Evolutionary conservation across 2,329 filamentous ascomycete species (phyloP).

Genomic region (Zymoseptoria tritici): DNA sequence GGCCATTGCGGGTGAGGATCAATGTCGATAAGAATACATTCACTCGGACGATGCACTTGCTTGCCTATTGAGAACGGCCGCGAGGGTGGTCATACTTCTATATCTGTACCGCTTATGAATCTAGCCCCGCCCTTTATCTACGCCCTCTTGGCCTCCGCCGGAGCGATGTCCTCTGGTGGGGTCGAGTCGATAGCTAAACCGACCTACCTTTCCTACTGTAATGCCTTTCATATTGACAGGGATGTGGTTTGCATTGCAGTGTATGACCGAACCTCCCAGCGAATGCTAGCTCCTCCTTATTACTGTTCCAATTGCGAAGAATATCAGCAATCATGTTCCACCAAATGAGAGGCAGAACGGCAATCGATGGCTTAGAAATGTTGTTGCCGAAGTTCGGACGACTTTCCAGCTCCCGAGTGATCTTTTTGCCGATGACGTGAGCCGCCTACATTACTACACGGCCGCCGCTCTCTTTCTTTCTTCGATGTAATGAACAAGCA

Average conservation of each 20-base stretch:
- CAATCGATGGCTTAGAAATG: neutral
- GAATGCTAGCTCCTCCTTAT: no score
- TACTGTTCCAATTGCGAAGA: no score
- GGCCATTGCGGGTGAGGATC: conserved; percentile 6
- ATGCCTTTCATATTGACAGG: neutral
- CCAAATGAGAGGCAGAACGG: neutral
- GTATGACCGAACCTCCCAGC: no score
- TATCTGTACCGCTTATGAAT: neutral
- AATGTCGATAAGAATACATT: neutral
- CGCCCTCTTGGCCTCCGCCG: neutral
- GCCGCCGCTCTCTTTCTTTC: neutral
- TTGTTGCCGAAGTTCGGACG: neutral
- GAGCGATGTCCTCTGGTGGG: neutral
- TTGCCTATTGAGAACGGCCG: neutral
- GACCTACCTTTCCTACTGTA: neutral
- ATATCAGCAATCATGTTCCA: neutral
- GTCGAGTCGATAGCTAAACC: neutral
- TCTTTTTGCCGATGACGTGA: conserved; percentile 11
- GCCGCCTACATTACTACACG: neutral
- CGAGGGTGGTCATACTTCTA: neutral
- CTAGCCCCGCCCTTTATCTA: neutral
- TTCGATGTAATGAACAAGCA: neutral
- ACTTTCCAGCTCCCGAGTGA: conserved; percentile 42
- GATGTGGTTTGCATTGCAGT: neutral
- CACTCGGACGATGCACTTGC: neutral